These are phyloP conservation scores for Ephemerocybe angulata DNA, from an alignment of 768 basidiomycete species.

Conservation along the genomic window DNA sequence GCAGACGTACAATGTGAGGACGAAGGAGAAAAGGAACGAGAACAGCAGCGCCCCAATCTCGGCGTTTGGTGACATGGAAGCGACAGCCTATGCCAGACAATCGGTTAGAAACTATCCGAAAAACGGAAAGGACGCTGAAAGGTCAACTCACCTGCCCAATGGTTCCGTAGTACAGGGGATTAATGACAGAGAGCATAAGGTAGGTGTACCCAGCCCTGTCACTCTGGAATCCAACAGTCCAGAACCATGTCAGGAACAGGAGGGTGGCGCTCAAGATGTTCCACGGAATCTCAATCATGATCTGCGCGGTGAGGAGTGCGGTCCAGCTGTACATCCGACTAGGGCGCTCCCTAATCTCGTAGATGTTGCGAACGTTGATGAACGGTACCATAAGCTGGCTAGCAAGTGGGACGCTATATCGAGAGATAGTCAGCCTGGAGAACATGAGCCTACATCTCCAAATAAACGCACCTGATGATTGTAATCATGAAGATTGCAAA, in stretches of 20 bases:
- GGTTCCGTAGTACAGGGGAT: conserved; percentile 57
- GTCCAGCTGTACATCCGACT: conserved; percentile 67
- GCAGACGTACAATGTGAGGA: conserved; percentile 51
- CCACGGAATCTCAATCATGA: conserved; percentile 51
- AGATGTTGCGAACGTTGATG: conserved; percentile 54
- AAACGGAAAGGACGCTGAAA: background rate
- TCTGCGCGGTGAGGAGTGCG: conserved; percentile 50
- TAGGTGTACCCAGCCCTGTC: conserved; percentile 56
- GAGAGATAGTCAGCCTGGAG: conserved; percentile 1
- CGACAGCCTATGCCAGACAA: conserved; percentile 42
- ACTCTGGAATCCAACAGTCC: conserved; percentile 58
- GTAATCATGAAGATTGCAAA: conserved; percentile 42
- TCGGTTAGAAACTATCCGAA: conserved; percentile 9
- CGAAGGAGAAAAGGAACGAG: conserved; percentile 56
- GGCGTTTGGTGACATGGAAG: conserved; percentile 54
- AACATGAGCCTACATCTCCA: too few species aligned
- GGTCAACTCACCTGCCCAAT: conserved; percentile 43
- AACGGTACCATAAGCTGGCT: conserved; percentile 65
- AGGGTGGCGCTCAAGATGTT: conserved; percentile 52
- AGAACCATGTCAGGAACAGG: conserved; percentile 67
- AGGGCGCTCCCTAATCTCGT: conserved; percentile 65
- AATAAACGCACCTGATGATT: conserved; percentile 31
- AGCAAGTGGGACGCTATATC: conserved; percentile 44
- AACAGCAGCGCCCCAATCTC: conserved; percentile 59
- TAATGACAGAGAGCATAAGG: conserved; percentile 50